Evolutionary conservation across 495 filamentous ascomycete genomes (phyloP).

Genomic region (Bacidia rubella): DNA sequence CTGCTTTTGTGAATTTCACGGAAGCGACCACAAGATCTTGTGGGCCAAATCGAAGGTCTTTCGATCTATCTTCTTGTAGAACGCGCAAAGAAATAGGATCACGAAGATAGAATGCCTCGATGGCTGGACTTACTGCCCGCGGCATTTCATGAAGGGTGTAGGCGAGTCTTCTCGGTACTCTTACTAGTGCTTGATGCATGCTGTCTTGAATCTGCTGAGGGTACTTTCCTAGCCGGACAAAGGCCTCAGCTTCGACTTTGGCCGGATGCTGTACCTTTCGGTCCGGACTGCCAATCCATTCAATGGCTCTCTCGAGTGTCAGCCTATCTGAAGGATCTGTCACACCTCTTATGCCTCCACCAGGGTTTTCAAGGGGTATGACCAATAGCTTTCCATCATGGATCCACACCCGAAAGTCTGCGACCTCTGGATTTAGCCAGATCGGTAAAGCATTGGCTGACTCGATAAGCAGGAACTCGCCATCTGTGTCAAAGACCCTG

Average conservation of each 20-base stretch:
- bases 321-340: constrained; percentile 37
- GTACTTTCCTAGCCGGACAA: constrained; percentile 73
- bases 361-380: constrained; percentile 43
- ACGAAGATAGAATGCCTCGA: constrained; percentile 86
- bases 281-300: constrained; percentile 39
- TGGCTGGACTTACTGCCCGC: constrained; percentile 61
- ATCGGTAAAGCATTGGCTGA: constrained; percentile 75
- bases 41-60: constrained; percentile 50
- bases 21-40: constrained; percentile 66
- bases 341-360: constrained; percentile 15
- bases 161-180: constrained; percentile 72
- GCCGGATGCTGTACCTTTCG: constrained; percentile 46
- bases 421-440: constrained; percentile 88
- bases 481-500: constrained; percentile 71
- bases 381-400: constrained; percentile 59
- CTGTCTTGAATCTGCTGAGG: constrained; percentile 56
- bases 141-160: constrained; percentile 62
- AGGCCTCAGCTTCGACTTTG: constrained; percentile 73
- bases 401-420: constrained; percentile 74
- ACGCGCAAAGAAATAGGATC: constrained; percentile 67
- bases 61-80: constrained; percentile 37
- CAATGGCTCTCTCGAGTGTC: constrained; percentile 44
- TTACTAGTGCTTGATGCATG: constrained; percentile 55
- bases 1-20: constrained; percentile 69
- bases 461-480: constrained; percentile 90